phyloP scores from a whole-genome alignment of 139 green algal species.

The Volvox reticuliferus region DNA sequence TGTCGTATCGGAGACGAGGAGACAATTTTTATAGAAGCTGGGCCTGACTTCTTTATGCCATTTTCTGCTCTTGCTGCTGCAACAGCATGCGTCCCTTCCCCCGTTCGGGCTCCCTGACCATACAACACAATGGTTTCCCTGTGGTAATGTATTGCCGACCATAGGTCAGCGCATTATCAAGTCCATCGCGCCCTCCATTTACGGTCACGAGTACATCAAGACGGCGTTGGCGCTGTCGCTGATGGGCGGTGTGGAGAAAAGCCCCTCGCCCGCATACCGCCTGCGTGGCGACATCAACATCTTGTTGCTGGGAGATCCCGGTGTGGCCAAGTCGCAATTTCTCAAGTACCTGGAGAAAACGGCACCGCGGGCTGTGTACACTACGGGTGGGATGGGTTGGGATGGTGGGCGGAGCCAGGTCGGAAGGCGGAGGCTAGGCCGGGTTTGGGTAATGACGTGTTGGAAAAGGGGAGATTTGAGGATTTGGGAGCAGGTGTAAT shows the following conservation, averaged over 20 bases:
- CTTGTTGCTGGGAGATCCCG: constrained; percentile 97
- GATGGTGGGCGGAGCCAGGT: background rate
- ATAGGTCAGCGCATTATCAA: constrained; percentile 89
- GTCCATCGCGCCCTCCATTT: constrained; percentile 98
- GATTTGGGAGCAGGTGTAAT: no score
- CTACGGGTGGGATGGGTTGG: constrained; percentile 75
- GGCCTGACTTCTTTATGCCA: no score
- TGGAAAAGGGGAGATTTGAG: no score
- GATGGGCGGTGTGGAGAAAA: constrained; percentile 94
- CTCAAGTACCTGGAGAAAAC: constrained; percentile 99
- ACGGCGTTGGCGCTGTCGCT: constrained; percentile 92
- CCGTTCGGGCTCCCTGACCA: no score
- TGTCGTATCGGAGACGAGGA: no score
- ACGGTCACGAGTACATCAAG: constrained; percentile 99
- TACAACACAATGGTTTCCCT: no score
- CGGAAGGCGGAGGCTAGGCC: background rate
- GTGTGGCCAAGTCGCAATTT: constrained; percentile 97
- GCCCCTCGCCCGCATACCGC: constrained; percentile 75
- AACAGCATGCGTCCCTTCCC: background rate
- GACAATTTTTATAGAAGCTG: no score
- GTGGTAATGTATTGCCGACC: background rate
- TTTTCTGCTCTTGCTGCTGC: no score
- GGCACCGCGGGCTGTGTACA: constrained; percentile 94
- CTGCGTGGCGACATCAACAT: constrained; percentile 97
- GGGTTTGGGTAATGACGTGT: background rate